Evolutionary conservation across 1,284 basidiomycete genomes (phyloP), one percentile per base, ranked within the genome.

Genomic region (Chondrostereum purpureum): DNA sequence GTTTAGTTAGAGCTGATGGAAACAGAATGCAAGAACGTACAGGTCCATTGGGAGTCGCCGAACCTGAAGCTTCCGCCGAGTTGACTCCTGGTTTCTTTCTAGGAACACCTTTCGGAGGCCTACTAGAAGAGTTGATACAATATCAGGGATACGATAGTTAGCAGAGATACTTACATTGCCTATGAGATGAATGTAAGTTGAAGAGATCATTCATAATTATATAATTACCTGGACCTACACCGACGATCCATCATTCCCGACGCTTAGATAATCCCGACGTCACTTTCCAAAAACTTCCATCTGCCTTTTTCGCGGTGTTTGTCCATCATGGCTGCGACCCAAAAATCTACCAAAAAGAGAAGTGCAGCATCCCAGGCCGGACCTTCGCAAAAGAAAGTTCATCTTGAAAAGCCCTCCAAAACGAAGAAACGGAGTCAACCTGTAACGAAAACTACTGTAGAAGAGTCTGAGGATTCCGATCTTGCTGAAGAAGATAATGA

Each of bases 351-450:
- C 12, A 77, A 72, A 56, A 84, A 83, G 55, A 67, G 80, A 20
- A 52, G 64, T 4, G 71, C 75, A 1, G 18, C 65, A 0, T 63
- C 69, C 1, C 73, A 77, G 48, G 58, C 59, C 14, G 75, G 73
- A 2, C 69, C 72, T 2, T 72, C 70, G 46, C 12, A 65, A 1
- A 84, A 85, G 63, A 82, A 78, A 58, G 55, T 58, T 2, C 72
- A 73, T 47, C 45, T 69, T 4, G 72, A 66, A 47, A 58, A 49
- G 27, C 56, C 58, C 24, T 39, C 19, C 33, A 55, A 47, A 36
- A 36, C 41, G 36, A 72, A 71, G 58, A 78, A 73, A 57, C 68
- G 75, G n/a, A 77, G 73, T 54, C 65, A 64, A 35, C 78, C 78
- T 14, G 68, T 82, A 5, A 80, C 75, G 33, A 62, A 51, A 36